Evolutionary conservation across 306 rosid species (phyloP).

Genomic region (Glycine soja): DNA sequence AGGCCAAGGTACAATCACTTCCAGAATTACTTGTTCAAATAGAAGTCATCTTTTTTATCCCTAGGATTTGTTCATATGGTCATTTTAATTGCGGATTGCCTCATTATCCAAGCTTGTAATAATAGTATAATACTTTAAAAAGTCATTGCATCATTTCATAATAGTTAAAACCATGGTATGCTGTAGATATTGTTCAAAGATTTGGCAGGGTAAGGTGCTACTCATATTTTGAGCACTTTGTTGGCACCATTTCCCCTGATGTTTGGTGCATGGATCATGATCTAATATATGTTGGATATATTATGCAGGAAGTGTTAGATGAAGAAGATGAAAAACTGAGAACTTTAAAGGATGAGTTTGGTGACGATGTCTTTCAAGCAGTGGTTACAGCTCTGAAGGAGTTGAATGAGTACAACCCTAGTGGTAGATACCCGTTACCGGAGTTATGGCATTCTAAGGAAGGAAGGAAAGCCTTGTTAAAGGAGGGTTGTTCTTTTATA

Average conservation of each 20-base stretch:
- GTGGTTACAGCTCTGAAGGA: conserved; percentile 70
- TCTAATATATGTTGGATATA: conserved; percentile 23
- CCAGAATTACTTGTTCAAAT: neutral
- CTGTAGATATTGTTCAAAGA: neutral
- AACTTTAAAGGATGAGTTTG: conserved; percentile 63
- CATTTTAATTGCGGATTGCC: conserved; percentile 16
- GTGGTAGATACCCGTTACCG: conserved; percentile 70
- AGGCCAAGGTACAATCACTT: conserved; percentile 43
- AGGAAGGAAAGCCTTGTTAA: conserved; percentile 64
- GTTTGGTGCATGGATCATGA: neutral
- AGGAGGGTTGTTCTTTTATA: conserved; percentile 62
- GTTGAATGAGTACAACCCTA: conserved; percentile 75
- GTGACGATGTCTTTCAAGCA: conserved; percentile 60
- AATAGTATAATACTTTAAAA: neutral
- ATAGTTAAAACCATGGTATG: neutral
- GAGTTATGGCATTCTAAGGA: conserved; percentile 77
- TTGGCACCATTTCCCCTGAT: no score
- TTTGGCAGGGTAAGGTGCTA: neutral
- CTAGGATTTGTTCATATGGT: neutral
- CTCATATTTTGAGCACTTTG: no score
- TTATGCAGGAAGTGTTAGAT: conserved; percentile 61
- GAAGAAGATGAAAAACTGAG: conserved; percentile 72
- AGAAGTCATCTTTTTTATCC: neutral
- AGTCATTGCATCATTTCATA: neutral
- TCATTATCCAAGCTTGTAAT: neutral